Evolutionary conservation across 306 rosid species (phyloP).

Genomic region (Quillaja saponaria): DNA sequence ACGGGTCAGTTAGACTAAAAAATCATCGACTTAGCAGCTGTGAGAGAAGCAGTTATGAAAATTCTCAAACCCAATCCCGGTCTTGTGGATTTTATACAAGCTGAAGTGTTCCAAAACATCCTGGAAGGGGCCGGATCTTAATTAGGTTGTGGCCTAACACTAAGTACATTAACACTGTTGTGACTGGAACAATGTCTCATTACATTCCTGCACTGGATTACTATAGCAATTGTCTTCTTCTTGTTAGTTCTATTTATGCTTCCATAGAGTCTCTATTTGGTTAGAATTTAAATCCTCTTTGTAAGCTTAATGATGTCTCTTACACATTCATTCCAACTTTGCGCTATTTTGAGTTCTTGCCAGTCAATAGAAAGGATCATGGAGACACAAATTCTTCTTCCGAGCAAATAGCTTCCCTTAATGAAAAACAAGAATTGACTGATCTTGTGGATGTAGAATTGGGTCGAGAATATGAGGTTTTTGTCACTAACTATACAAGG

Average conservation of each 20-base stretch:
- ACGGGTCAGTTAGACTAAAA: conserved; percentile 33
- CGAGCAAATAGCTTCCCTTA: too few species aligned
- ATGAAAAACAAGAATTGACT: conserved; percentile 27
- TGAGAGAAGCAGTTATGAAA: conserved; percentile 33
- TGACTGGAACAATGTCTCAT: conserved; percentile 47
- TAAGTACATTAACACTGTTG: conserved; percentile 41
- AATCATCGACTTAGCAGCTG: too few species aligned
- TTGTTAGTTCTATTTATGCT: conserved; percentile 45
- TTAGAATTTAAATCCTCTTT: conserved; percentile 14
- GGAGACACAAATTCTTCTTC: conserved; percentile 1
- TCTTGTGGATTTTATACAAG: conserved; percentile 35
- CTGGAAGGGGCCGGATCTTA: conserved; percentile 40
- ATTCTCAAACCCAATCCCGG: conserved; percentile 34
- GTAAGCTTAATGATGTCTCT: conserved; percentile 34
- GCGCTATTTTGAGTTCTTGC: conserved; percentile 46
- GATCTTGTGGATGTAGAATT: conserved; percentile 38
- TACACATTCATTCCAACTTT: conserved; percentile 44
- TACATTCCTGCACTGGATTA: conserved; percentile 37
- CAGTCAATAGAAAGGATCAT: conserved; percentile 17
- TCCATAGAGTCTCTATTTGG: conserved; percentile 45
- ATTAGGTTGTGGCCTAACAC: conserved; percentile 45
- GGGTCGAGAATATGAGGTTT: conserved; percentile 40
- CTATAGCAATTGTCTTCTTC: conserved; percentile 40
- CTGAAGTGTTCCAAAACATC: conserved; percentile 30
- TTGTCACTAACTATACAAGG: conserved; percentile 46